A percentile compares a stretch with the other conserved stretches of the same genome.
Evolutionary conservation across 2,329 filamentous ascomycete genomes (phyloP).

Genomic region (Acrocalymma vagum): DNA sequence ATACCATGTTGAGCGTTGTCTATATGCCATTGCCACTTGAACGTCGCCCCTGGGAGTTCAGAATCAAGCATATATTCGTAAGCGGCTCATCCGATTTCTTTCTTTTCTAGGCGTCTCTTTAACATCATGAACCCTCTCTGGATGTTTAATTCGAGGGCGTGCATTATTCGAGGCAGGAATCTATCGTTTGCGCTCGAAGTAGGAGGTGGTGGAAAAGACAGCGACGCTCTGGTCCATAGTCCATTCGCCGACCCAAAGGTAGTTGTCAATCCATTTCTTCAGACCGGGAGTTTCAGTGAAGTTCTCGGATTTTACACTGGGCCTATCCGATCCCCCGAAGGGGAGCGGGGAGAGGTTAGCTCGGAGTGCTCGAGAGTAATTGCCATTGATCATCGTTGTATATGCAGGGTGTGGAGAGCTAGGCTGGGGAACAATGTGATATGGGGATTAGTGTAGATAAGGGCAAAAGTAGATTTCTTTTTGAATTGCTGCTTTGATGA

Average conservation of each 20-base stretch:
- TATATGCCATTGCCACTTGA: too few species aligned
- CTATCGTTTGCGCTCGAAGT: constrained; percentile 84
- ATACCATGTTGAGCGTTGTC: too few species aligned
- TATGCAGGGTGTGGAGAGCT: constrained; percentile 3
- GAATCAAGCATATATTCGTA: too few species aligned
- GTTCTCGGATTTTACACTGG: constrained; percentile 88
- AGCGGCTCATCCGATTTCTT: too few species aligned
- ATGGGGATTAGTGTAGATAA: not conserved
- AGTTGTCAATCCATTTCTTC: constrained; percentile 89
- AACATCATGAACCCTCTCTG: too few species aligned
- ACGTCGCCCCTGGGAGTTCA: too few species aligned
- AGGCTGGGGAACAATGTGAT: not conserved
- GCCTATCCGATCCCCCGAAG: constrained; percentile 58
- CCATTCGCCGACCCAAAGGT: constrained; percentile 94
- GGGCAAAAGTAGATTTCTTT: not conserved
- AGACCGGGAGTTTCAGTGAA: constrained; percentile 84
- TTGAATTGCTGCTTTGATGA: too few species aligned
- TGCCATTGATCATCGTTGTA: constrained; percentile 6
- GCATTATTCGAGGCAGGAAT: too few species aligned
- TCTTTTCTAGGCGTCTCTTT: too few species aligned
- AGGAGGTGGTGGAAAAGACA: constrained; percentile 85
- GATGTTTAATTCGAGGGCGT: too few species aligned
- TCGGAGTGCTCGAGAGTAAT: constrained; percentile 4
- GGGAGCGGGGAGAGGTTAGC: constrained; percentile 56
- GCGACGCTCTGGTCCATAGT: constrained; percentile 98